A percentile compares a stretch with the other conserved stretches of the same genome.
Conservation (phyloP, 805 yeast genomes). For the Saccharomycopsis fibuligera region DNA sequence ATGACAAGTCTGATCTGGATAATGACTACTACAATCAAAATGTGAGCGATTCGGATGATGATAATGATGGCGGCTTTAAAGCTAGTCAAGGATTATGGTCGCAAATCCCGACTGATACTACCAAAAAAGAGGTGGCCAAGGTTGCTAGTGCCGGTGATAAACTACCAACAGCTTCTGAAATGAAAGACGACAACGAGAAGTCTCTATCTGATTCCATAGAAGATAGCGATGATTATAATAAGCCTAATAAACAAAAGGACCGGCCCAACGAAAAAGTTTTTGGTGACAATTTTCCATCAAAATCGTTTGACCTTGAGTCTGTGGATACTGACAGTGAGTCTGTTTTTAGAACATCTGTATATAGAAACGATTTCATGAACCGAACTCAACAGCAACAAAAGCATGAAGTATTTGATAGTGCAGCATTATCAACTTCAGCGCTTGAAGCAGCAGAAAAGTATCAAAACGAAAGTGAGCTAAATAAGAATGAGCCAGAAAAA, state of each 20-base stretch:
- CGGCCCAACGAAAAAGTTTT: slow-evolving; percentile 10
- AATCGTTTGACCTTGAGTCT: slow-evolving; percentile 11
- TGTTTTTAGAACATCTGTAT: slow-evolving; percentile 17
- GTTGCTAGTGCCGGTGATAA: not conserved
- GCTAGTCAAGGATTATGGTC: slow-evolving; percentile 8
- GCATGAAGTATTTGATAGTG: slow-evolving; percentile 9
- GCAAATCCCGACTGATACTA: not conserved
- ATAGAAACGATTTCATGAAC: slow-evolving; percentile 17
- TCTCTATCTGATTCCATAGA: too few species aligned
- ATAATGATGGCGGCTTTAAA: not conserved
- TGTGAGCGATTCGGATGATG: not conserved
- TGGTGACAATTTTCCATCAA: slow-evolving; percentile 20
- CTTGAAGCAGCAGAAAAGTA: slow-evolving; percentile 1
- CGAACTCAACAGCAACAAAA: slow-evolving; percentile 12
- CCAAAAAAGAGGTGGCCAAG: not conserved
- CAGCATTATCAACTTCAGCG: not conserved
- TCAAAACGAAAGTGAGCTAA: not conserved
- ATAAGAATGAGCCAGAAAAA: not conserved
- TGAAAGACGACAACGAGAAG: too few species aligned
- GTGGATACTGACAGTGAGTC: slow-evolving; percentile 8
- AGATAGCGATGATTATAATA: not conserved
- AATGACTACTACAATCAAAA: not conserved
- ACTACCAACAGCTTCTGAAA: not conserved
- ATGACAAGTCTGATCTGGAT: not conserved
- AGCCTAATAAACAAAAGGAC: not conserved